Base-by-base conservation (phyloP, 257 asterid genomes). In the Solanum raphanifolium region DNA sequence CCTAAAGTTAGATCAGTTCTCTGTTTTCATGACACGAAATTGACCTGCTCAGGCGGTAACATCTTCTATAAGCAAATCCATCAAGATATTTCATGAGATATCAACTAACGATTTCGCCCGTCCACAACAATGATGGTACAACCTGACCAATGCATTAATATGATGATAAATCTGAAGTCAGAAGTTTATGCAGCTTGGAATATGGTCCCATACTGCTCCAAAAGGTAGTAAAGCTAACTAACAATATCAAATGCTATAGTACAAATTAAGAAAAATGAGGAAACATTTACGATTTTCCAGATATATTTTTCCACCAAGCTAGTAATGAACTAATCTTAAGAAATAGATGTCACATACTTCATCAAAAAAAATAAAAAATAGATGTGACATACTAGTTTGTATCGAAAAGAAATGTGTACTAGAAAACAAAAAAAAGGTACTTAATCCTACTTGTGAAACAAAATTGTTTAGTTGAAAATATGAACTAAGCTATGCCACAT, bases 401-500 rank as follows among this genome's bases (percentile, higher is more conserved):
- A 82, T 48, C 16, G 3, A 82, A 82, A 82, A 31, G 65, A 82
- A 25, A 82, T 46, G 43, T 10, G 86, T 48, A 31, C 43, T 29
- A 48, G 35, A 48, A 81, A 81, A 34, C 76, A 66, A 78, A 79
- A 65, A 27, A 36, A 31, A 52, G 39, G n/a, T 31, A 9, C 86
- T 31, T 82, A 48, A 48, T 82, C 86, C 86, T 82, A 82, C 86
- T 82, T 82, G 5, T 29, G 39, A 48, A 82, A 31, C 69, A 82
- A 52, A 48, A 46, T 82, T 25, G 43, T 82, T 18, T 31, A 82
- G 73, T 32, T 76, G 87, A 34, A 23, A 69, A 21, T 75, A 55
- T 86, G 48, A 88, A 52, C 71, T 38, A 79, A 16, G 90, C 41
- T 74, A 86, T 74, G 48, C 73, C 72, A 65, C 89, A 91, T 31